phyloP scores from a whole-genome alignment of 768 basidiomycete genomes.

The Collybiopsis luxurians region DNA sequence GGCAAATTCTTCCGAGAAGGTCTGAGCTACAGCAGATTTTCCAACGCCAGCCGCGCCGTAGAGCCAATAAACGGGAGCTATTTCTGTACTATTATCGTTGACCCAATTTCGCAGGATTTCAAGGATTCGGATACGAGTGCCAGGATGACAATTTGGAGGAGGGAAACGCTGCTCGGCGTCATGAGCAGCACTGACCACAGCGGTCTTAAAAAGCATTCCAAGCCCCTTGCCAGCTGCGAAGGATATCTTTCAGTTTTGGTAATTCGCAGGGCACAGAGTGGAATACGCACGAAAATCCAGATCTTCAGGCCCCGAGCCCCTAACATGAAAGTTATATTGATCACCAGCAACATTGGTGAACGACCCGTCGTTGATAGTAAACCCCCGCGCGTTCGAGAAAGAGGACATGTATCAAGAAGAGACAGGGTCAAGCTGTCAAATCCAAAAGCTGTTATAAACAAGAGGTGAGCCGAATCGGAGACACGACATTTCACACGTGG shows the following conservation, averaged over 20 bases:
- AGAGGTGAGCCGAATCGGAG: too few relatives aligned
- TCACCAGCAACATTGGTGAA: not conserved
- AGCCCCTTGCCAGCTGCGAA: not conserved
- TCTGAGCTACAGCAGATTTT: slow-evolving; percentile 32
- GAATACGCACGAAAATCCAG: not conserved
- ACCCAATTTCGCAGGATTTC: not conserved
- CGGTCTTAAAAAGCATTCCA: not conserved
- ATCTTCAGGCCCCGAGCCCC: not conserved
- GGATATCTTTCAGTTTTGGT: not conserved
- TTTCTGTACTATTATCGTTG: not conserved
- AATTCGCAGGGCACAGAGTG: not conserved
- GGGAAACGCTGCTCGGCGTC: not conserved
- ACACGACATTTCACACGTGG: too few relatives aligned
- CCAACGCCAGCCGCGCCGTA: slow-evolving; percentile 31
- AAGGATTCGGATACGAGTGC: not conserved
- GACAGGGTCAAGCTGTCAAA: too few relatives aligned
- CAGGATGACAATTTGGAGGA: slow-evolving; percentile 3
- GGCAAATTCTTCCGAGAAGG: not conserved
- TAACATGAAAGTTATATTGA: not conserved
- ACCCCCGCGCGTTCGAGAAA: not conserved
- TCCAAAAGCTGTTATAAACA: too few relatives aligned
- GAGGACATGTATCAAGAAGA: not conserved
- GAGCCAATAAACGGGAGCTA: slow-evolving; percentile 24
- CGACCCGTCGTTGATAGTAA: not conserved
- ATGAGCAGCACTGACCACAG: not conserved